These are phyloP conservation scores for Brettanomyces naardenensis DNA, from an alignment of 805 yeast species.

Conservation along the genomic window DNA sequence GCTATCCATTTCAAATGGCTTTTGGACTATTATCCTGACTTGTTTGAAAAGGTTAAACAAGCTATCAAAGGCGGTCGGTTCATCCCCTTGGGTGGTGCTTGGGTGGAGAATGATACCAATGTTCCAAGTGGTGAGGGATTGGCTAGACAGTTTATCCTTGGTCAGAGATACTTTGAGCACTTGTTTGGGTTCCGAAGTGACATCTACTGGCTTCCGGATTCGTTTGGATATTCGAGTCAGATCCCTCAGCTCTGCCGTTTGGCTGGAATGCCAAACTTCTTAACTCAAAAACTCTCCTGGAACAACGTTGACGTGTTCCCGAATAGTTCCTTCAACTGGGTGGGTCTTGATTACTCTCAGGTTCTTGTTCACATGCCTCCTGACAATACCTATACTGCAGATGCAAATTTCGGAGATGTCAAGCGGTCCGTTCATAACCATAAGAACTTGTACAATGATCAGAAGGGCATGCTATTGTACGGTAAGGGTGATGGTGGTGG, in stretches of 20 bases:
- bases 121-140: constrained; percentile 92
- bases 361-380: constrained; percentile 98
- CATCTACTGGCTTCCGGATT: constrained; percentile 93
- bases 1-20: constrained; percentile 96
- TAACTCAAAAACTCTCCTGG: constrained; percentile 95
- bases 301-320: constrained; percentile 91
- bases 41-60: constrained; percentile 54
- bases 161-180: constrained; percentile 76
- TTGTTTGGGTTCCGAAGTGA: constrained; percentile 72
- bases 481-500: constrained; percentile 99
- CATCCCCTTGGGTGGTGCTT: constrained; percentile 90
- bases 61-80: constrained; percentile 69
- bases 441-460: constrained; percentile 74
- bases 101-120: constrained; percentile 98
- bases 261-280: constrained; percentile 77
- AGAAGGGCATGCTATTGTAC: constrained; percentile 70
- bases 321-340: constrained; percentile 88
- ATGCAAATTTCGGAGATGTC: constrained; percentile 90
- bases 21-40: constrained; percentile 75
- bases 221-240: constrained; percentile 94
- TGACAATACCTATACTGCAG: constrained; percentile 89
- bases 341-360: constrained; percentile 89
- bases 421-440: constrained; percentile 72
- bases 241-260: constrained; percentile 85
- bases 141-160: constrained; percentile 80